Evolutionary conservation across 2,329 filamentous ascomycete genomes (phyloP), one percentile per base, ranked within the genome.

Genomic region (Cladosporium sp.): DNA sequence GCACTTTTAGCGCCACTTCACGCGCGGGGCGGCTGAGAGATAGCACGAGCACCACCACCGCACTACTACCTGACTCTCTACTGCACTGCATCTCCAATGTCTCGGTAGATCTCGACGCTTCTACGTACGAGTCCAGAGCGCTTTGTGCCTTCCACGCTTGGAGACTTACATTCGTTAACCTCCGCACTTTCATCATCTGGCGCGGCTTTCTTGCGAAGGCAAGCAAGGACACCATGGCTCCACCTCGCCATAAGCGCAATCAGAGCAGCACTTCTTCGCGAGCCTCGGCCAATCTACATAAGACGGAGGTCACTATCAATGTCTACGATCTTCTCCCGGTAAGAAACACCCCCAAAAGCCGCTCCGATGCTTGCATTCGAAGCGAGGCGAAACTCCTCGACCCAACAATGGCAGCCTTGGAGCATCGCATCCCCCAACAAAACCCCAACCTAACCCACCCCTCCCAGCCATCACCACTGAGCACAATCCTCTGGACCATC

Each of bases 401-500:
- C 22, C 9, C 22, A 27, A 4, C 22, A 27, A 27, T 9, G 5
- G 9, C 22, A 27, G 9, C 22, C 4, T 27, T 27, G 9, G 9
- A 27, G 9, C 22, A 27, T 27, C 22, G 9, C 22, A 27, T n/a
- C 33, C 33, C 35, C 38, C 15, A 4, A 15, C 6, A 38, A 38
- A 6, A 29, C 32, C 13, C 40, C 20, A 27, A 38, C 46, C 43
- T 49, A 47, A 35, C 15, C 30, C 38, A 38, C 43, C 54, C 58
- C 33, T 38, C 41, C 48, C 56, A 89, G 80, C 85, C 86, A 35
- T 85, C 87, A 43, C 82, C 82, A 59, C 68, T 93, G 33, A 84
- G 87, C n/a, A 83, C 85, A 0, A 60, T 88, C 11, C 77, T 94
- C 25, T 94, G 88, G 88, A 78, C 82, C 16, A 66, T 92, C 49